phyloP scores from a whole-genome alignment of 495 filamentous ascomycete genomes.

The Hypoxylon lienhwacheense region DNA sequence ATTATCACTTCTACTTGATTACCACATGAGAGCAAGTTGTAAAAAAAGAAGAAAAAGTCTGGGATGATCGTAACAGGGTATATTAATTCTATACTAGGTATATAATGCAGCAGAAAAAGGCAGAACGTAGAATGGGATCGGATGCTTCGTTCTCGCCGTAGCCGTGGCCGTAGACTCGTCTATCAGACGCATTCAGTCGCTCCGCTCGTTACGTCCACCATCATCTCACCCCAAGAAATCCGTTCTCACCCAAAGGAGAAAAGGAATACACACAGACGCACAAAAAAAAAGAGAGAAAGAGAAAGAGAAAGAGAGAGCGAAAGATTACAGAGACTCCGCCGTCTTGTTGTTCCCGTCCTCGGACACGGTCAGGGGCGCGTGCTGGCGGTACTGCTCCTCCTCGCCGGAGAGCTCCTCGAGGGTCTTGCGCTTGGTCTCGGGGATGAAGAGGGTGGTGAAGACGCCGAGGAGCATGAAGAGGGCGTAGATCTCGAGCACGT shows the following conservation, averaged over 20 bases:
- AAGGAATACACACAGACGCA: no score
- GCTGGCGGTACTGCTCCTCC: no score
- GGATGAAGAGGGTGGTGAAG: constrained; percentile 66
- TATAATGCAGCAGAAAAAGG: no score
- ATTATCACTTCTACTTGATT: no score
- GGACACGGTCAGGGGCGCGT: constrained; percentile 1
- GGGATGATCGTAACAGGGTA: constrained; percentile 27
- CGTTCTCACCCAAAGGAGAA: no score
- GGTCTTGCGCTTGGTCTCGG: constrained; percentile 75
- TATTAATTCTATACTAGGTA: constrained; percentile 26
- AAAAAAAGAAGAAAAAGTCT: constrained; percentile 1
- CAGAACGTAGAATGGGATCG: no score
- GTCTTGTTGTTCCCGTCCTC: constrained; percentile 23
- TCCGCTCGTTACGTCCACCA: no score
- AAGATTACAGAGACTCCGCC: constrained; percentile 26
- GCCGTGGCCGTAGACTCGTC: neutral
- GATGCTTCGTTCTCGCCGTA: constrained; percentile 11
- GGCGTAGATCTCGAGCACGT: constrained; percentile 79
- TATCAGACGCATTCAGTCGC: neutral
- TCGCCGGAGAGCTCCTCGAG: constrained; percentile 62
- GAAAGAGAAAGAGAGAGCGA: neutral
- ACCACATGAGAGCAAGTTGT: neutral
- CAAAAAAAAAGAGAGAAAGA: neutral
- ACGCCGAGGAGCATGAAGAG: constrained; percentile 76
- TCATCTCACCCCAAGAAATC: no score